These are phyloP conservation scores for Cenchrus purpureus DNA, from an alignment of 176 grass and related monocot species.

Conservation along the genomic window DNA sequence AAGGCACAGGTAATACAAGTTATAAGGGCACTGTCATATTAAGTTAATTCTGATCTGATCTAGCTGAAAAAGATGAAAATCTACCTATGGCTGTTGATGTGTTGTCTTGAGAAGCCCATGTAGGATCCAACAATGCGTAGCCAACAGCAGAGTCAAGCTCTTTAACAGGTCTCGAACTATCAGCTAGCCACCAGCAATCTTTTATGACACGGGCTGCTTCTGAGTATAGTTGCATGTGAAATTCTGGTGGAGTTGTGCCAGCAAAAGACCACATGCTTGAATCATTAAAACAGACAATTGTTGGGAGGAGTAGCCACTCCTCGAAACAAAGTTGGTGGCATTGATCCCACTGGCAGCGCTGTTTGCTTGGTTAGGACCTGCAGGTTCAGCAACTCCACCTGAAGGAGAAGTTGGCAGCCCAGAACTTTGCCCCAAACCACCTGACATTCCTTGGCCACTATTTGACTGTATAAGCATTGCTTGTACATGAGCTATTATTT, in stretches of 20 bases:
- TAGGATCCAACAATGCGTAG: conserved; percentile 87
- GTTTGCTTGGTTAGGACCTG: conserved; percentile 59
- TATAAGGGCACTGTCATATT: conserved; percentile 10
- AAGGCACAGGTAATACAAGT: conserved; percentile 6
- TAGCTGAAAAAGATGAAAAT: conserved; percentile 7
- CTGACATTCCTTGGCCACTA: conserved; percentile 67
- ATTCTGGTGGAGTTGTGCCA: conserved; percentile 95
- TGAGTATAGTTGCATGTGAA: conserved; percentile 87
- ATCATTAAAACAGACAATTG: conserved; percentile 97
- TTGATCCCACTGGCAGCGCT: conserved; percentile 68
- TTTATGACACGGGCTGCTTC: conserved; percentile 94
- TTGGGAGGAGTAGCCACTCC: conserved; percentile 87
- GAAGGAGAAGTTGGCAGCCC: conserved; percentile 82
- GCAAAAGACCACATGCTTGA: conserved; percentile 94
- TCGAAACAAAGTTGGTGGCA: conserved; percentile 80
- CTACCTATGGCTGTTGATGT: conserved; percentile 93
- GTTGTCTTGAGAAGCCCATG: conserved; percentile 96
- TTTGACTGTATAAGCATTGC: conserved; percentile 84
- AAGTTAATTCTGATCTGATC: conserved; percentile 37
- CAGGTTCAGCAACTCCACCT: conserved; percentile 62
- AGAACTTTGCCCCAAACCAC: conserved; percentile 69
- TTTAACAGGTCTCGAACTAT: conserved; percentile 80
- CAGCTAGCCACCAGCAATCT: conserved; percentile 98
- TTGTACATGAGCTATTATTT: conserved; percentile 88
- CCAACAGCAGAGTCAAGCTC: conserved; percentile 98